Evolutionary conservation across 1,284 basidiomycete genomes (phyloP).

Genomic region (Rhodotorula sp.): DNA sequence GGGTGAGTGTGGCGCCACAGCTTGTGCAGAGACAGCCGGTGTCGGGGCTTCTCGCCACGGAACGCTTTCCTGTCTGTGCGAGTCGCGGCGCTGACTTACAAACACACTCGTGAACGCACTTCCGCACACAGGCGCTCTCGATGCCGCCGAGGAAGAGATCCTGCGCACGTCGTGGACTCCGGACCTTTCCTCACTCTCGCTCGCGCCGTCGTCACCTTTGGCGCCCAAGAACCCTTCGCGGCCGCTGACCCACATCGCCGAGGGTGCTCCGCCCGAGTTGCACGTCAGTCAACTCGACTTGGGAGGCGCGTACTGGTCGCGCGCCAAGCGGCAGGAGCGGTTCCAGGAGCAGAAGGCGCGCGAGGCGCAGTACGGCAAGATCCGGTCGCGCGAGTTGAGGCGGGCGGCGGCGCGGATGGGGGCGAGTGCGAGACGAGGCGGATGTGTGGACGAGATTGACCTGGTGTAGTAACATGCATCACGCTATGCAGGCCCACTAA

Average conservation of each 20-base stretch:
- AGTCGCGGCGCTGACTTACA: too few relatives aligned
- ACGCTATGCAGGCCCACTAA: too few relatives aligned
- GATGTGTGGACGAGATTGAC: neutral
- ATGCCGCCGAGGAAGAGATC: slow-evolving; percentile 11
- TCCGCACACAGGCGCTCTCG: slow-evolving; percentile 10
- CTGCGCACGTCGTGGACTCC: slow-evolving; percentile 24
- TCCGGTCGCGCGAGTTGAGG: slow-evolving; percentile 1
- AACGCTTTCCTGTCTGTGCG: too few relatives aligned
- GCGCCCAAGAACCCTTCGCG: slow-evolving; percentile 7
- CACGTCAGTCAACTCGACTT: slow-evolving; percentile 27
- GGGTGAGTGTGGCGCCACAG: neutral
- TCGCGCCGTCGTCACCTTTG: slow-evolving; percentile 1
- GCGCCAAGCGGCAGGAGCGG: slow-evolving; percentile 32
- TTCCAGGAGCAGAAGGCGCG: slow-evolving; percentile 32
- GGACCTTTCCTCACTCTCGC: slow-evolving; percentile 19
- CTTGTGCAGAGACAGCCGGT: too few relatives aligned
- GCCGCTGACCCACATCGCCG: slow-evolving; percentile 1
- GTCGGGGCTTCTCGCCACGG: too few relatives aligned
- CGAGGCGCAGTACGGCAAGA: slow-evolving; percentile 19
- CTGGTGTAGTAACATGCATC: too few relatives aligned
- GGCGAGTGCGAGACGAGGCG: neutral
- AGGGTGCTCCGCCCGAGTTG: slow-evolving; percentile 22
- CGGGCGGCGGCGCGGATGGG: neutral
- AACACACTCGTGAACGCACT: too few relatives aligned
- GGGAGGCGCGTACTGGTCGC: slow-evolving; percentile 21